Evolutionary conservation across 1,139 yeast species (phyloP), one percentile per base, ranked within the genome.

Genomic region (Meyerozyma smithsonii): DNA sequence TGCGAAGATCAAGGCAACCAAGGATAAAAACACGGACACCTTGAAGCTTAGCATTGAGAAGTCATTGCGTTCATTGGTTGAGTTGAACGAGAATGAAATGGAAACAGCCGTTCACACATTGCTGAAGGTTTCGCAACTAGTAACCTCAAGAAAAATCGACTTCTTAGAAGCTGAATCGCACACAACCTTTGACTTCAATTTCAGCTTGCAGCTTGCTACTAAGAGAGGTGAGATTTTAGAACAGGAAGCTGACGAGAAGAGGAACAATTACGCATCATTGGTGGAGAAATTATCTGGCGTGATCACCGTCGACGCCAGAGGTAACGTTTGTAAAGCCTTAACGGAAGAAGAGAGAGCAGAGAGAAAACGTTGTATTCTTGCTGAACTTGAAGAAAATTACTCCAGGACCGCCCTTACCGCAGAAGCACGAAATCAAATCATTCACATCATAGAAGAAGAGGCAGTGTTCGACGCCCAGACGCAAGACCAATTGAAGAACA

Each of bases 141-240:
- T 50, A 5, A 50, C 50, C 17, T 45, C 42, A 35, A 68, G 67
- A 4, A 59, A 58, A 42, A 26, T 56, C 78, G 17, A 63, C 1
- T 47, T 67, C n/a, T 69, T 66, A 35, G 87, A 84, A 39, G 81
- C 90, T 8, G 69, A 68, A 43, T 64, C 65, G 36, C 84, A 82
- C 46, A 73, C 84, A 2, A 72, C 79, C 15, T 75, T 61, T 59
- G 72, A 72, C 50, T 58, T 70, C 43, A 51, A 72, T n/a, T 75
- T 76, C 47, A 76, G 74, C 36, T 52, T 73, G 36, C 66, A 69
- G 40, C 64, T 84, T 44, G 58, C 68, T 14, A 45, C 57, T 8
- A 61, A 60, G 44, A 66, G 69, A 53, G 69, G 67, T 23, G 69
- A 69, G 46, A 51, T 76, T 30, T 40, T 59, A 1, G 52, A 51